Conservation (phyloP, 169 alveolate genomes). For the Plasmodium fragile region DNA sequence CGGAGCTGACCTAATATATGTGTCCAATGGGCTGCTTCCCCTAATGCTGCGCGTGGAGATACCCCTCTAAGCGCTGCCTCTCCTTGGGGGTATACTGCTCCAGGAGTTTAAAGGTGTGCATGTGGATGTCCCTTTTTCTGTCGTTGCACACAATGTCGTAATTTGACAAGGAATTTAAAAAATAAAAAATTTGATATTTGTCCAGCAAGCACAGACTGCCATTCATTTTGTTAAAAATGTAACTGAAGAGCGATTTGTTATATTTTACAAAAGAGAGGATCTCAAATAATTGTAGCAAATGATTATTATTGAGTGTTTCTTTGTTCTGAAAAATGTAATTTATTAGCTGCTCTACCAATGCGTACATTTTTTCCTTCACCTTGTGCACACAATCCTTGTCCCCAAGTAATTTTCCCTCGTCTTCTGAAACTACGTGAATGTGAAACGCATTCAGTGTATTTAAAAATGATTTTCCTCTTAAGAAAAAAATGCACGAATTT, state of each 20-base stretch:
- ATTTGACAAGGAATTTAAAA: conserved; percentile 58
- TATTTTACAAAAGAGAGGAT: conserved; percentile 62
- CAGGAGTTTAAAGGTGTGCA: background rate
- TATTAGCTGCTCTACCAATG: conserved; percentile 57
- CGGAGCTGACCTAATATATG: background rate
- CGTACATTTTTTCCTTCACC: conserved; percentile 65
- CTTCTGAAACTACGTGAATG: conserved; percentile 17
- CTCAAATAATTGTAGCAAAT: conserved; percentile 64
- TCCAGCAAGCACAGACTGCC: conserved; percentile 39
- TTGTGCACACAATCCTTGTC: background rate
- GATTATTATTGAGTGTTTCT: conserved; percentile 51
- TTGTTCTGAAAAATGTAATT: conserved; percentile 54
- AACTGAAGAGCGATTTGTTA: conserved; percentile 62
- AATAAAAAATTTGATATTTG: conserved; percentile 56
- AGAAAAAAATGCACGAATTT: conserved; percentile 64
- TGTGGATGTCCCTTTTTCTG: conserved; percentile 28
- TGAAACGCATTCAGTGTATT: conserved; percentile 14
- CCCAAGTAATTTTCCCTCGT: background rate
- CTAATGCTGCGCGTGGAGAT: conserved; percentile 21
- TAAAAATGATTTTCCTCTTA: conserved; percentile 61
- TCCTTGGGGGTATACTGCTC: conserved; percentile 43
- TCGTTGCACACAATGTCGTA: conserved; percentile 32
- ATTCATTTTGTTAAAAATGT: conserved; percentile 48
- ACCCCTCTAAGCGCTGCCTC: conserved; percentile 24
- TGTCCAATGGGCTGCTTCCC: background rate